A percentile compares a stretch with the other conserved stretches of the same genome.
Evolutionary conservation across 108 stramenopile genomes (phyloP).

Genomic region (Parietichytrium sp.): DNA sequence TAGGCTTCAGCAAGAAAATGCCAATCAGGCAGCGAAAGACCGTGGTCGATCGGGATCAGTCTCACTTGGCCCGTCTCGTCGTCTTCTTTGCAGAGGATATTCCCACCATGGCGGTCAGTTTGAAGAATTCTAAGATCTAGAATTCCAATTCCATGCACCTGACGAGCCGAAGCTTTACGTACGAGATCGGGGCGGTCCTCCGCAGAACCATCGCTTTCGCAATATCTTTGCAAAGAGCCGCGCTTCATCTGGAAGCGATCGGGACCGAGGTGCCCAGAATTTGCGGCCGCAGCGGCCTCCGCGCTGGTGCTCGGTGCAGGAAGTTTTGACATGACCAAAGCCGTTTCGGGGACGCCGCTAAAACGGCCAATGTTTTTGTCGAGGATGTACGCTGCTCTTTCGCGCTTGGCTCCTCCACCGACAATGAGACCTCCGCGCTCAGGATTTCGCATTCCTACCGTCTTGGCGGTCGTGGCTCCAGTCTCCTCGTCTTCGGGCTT

Average conservation of each 20-base stretch:
- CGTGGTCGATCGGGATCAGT: conserved; percentile 31
- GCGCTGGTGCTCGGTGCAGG: neutral
- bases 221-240: neutral
- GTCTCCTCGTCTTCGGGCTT: conserved; percentile 38
- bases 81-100: neutral
- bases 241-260: neutral
- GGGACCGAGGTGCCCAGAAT: too few relatives aligned
- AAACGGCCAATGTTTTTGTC: neutral
- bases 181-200: neutral
- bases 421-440: neutral
- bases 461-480: neutral
- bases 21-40: conserved; percentile 10
- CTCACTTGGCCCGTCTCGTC: neutral
- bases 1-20: conserved; percentile 27
- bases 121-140: conserved; percentile 4
- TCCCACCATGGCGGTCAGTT: neutral
- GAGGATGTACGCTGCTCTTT: conserved; percentile 19
- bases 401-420: conserved; percentile 28
- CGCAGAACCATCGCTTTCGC: neutral
- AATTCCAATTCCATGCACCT: conserved; percentile 29
- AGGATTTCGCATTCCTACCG: neutral
- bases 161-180: neutral
- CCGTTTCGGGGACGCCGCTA: conserved; percentile 6
- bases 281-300: too few relatives aligned
- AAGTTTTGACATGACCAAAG: neutral